Base-by-base conservation (phyloP, 257 asterid genomes). In the Ilex aquifolium region DNA sequence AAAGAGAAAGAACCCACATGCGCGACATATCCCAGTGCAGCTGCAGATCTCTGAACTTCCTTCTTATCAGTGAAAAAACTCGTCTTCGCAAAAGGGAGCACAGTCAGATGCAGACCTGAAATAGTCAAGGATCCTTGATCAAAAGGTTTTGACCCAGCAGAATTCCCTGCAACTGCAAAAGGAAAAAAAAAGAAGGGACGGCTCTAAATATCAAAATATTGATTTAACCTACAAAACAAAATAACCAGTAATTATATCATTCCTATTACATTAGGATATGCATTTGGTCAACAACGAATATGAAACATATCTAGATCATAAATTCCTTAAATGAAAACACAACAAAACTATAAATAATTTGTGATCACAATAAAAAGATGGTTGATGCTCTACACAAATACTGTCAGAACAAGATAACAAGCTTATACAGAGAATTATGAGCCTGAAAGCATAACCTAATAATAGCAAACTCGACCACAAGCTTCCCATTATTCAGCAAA, bases 61-160 rank as follows among this genome's bases (percentile, higher is more conserved):
- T 88, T 84, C 85, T 91, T 91, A 82, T 91, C 96, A 73, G 95
- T 84, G 85, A 91, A 91, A 76, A 91, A 84, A 73, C 89, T 83
- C 95, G 86, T 82, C 95, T 88, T 88, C 51, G 95, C 79, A 75
- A 85, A 85, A 78, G 94, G 89, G 65, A 70, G 79, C 81, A 84
- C 76, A 13, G 90, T 91, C 70, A 91, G 85, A 80, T 86, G 92
- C 74, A 91, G 84, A 76, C 95, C 95, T 44, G 88, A 88, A 80
- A 91, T 86, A 64, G 95, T 91, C 80, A 88, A 65, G 52, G 86
- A 77, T 54, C 87, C 87, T 59, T 86, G 91, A 71, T 83, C 95
- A 49, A 78, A 76, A 73, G 80, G 82, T 76, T 84, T 88, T 63
- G 82, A 74, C 75, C 87, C 86, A 78, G 83, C 69, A 65, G 86